Percentiles rank a stretch among this genome's conserved stretches.
Conservation (phyloP, 2,329 filamentous ascomycete species). For the Fusarium metavorans region DNA sequence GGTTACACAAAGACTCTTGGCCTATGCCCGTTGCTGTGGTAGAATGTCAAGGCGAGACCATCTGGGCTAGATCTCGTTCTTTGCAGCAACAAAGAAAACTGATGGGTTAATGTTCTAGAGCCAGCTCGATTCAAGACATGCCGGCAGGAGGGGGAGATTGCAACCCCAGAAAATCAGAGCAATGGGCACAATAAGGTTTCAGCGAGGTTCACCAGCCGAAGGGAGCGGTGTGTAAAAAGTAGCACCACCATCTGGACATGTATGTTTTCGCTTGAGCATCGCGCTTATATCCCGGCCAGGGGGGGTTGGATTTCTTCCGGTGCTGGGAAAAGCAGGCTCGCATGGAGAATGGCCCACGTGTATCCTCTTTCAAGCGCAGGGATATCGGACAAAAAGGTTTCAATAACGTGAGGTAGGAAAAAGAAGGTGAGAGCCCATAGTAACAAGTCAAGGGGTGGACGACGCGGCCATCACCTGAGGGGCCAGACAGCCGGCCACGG, state of each 20-base stretch:
- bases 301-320: neutral
- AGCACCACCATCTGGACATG: neutral
- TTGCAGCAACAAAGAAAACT: neutral
- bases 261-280: neutral
- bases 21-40: constrained; percentile 19
- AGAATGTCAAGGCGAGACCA: constrained; percentile 8
- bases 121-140: constrained; percentile 4
- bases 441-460: neutral
- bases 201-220: neutral
- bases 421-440: neutral
- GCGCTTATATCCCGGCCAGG: neutral
- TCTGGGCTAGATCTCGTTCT: neutral
- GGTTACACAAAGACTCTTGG: constrained; percentile 17
- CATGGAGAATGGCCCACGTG: constrained; percentile 22
- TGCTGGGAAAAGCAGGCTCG: constrained; percentile 24
- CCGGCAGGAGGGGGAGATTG: constrained; percentile 1
- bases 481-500: constrained; percentile 9
- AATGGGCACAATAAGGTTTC: constrained; percentile 23
- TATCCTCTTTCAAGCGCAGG: constrained; percentile 1
- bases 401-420: constrained; percentile 5
- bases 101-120: constrained; percentile 6
- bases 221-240: constrained; percentile 31
- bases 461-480: constrained; percentile 34
- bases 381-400: neutral
- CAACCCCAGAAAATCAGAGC: constrained; percentile 12